Base-by-base conservation (phyloP, 2,329 filamentous ascomycete species). In the Amesomyces nigricolor region DNA sequence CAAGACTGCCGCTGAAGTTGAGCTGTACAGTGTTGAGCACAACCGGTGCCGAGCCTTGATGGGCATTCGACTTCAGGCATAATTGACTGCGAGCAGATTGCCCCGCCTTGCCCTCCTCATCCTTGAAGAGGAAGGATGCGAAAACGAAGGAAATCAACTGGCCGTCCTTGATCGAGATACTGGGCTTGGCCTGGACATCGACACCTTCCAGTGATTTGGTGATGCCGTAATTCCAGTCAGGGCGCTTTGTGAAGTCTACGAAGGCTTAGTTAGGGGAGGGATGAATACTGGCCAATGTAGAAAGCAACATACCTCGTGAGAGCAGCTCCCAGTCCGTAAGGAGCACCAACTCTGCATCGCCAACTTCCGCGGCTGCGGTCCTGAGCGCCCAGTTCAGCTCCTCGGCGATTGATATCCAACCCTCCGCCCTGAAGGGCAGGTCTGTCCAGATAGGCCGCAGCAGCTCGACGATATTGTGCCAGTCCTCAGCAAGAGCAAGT, bases 261-360 rank as follows among this genome's bases (percentile, higher is more conserved):
- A 14, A 5, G 6, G n/a, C 52, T 62, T 9, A 63, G 47, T 29
- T 26, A 14, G 29, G 37, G 5, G 14, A 14, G 37, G 39, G 5
- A 38, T 45, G 10, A 42, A 54, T 40, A 32, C 56, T 67, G 5
- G 10, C 16, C 3, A 38, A 14, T 7, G 43, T 8, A n/a, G 6
- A 19, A n/a, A 13, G 1, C 4, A n/a, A 73, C 80, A 67, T 70
- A 84, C 82, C 74, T 44, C 69, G 77, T 56, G 81, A 75, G 66
- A 86, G 72, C 44, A 87, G 71, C 64, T 87, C 84, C 80, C 85
- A 86, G 63, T 86, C 82, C 49, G 85, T 78, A 29, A 81, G 75
- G 37, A 87, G 69, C 8, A 86, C 74, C 30, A 85, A 70, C 51
- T 80, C 78, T 8, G 75, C 76, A 51, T 80, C 76, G 7, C 76